Evolutionary conservation across 139 green algal genomes (phyloP).

Genomic region (Bryopsis sp.): DNA sequence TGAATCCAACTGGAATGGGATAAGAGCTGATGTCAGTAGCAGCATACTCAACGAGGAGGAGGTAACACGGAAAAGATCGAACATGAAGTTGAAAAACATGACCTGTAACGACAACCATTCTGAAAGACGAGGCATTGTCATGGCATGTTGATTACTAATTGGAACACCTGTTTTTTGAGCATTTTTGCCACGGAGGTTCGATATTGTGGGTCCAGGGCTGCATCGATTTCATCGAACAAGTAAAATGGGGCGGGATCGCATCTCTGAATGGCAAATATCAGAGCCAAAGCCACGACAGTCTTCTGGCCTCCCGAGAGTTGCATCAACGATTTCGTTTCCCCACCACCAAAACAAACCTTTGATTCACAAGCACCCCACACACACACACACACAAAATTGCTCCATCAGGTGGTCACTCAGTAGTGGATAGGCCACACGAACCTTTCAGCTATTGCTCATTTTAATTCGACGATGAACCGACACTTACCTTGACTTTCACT

Average conservation of each 20-base stretch:
- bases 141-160: neutral
- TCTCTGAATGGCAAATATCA: conserved; percentile 97
- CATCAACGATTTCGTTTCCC: conserved; percentile 78
- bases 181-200: conserved; percentile 71
- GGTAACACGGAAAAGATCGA: neutral
- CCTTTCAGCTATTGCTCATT: no score
- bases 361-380: neutral
- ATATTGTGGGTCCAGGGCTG: conserved; percentile 92
- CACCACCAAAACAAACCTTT: conserved; percentile 68
- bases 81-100: neutral
- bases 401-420: no score
- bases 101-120: neutral
- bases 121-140: neutral
- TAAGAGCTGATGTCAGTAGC: conserved; percentile 6
- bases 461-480: no score
- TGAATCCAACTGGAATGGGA: conserved; percentile 3
- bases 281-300: conserved; percentile 91
- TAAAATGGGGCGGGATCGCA: conserved; percentile 98
- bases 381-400: neutral
- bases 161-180: conserved; percentile 57
- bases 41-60: neutral
- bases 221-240: conserved; percentile 99
- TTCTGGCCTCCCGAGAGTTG: conserved; percentile 94
- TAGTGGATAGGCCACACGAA: no score
- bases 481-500: conserved; percentile 77